Percentiles rank a stretch among this genome's conserved stretches.
Evolutionary conservation across 2,329 filamentous ascomycete genomes (phyloP).

Genomic region (Penicillium sp.): DNA sequence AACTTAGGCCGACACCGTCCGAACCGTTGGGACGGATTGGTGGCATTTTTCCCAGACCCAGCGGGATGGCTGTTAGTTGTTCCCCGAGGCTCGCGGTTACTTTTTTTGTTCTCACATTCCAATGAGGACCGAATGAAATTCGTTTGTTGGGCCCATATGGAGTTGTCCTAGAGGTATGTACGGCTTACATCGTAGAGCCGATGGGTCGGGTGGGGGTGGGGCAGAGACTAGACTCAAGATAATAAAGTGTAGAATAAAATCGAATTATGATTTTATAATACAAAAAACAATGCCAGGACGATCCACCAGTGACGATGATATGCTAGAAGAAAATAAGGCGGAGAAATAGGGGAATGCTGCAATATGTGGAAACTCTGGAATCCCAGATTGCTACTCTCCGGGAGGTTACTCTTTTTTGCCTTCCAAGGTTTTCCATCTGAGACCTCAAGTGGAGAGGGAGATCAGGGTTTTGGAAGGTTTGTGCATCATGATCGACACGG

Average conservation of each 20-base stretch:
- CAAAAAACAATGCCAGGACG: neutral
- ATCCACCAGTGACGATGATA: neutral
- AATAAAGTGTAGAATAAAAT: neutral
- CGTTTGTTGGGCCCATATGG: neutral
- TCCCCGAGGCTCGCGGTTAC: neutral
- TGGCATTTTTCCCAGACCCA: neutral
- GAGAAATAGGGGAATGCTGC: slow-evolving; percentile 7
- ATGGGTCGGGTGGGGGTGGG: neutral
- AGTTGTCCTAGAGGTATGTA: neutral
- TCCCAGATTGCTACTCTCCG: slow-evolving; percentile 7
- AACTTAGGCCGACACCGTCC: slow-evolving; percentile 1
- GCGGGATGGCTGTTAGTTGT: neutral
- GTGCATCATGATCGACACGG: slow-evolving; percentile 5
- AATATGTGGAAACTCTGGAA: neutral
- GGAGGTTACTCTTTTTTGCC: neutral
- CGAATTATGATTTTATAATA: neutral
- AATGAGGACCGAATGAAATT: neutral
- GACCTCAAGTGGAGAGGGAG: slow-evolving; percentile 3
- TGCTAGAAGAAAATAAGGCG: neutral
- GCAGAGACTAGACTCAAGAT: neutral
- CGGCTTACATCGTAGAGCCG: neutral
- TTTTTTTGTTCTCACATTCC: neutral
- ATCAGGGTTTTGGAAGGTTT: slow-evolving; percentile 3
- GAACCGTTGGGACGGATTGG: slow-evolving; percentile 7
- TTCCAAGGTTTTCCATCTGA: neutral